Percentiles rank a stretch among this genome's conserved stretches.
phyloP scores from a whole-genome alignment of 2,329 filamentous ascomycete genomes.

The Meredithiella fracta region DNA sequence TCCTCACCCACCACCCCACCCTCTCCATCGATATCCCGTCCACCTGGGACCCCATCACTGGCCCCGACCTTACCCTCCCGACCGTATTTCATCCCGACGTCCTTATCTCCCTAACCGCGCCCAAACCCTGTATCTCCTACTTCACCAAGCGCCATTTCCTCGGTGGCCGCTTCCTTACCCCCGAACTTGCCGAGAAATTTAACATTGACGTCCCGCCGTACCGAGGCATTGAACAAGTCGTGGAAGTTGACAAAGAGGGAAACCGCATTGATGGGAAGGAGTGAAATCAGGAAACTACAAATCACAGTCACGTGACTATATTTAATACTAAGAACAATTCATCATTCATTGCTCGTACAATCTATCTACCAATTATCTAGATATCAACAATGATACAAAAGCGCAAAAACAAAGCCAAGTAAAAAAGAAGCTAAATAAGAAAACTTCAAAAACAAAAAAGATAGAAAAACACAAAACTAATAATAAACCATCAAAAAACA shows the following conservation, averaged over 20 bases:
- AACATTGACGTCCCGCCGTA: constrained; percentile 69
- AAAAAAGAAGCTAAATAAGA: neutral
- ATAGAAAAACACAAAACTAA: constrained; percentile 2
- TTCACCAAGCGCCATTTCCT: constrained; percentile 85
- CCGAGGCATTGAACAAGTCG: constrained; percentile 72
- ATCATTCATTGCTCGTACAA: neutral
- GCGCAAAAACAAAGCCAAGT: neutral
- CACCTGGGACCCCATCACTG: constrained; percentile 82
- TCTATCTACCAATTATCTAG: neutral
- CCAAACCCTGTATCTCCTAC: constrained; percentile 72
- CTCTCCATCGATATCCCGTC: constrained; percentile 86
- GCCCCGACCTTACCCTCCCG: constrained; percentile 58
- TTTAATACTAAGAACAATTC: neutral
- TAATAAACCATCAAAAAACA: too few species aligned
- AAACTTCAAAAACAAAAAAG: neutral
- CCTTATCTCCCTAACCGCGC: constrained; percentile 78
- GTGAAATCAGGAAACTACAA: neutral
- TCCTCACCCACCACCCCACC: constrained; percentile 62
- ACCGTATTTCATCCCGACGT: constrained; percentile 64
- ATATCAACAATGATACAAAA: neutral
- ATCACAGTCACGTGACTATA: neutral
- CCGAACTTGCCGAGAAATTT: constrained; percentile 68
- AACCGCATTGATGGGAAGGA: neutral
- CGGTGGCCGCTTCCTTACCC: constrained; percentile 71
- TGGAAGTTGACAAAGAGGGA: constrained; percentile 42